Evolutionary conservation across 257 asterid species (phyloP), one percentile per base, ranked within the genome.

Genomic region (Mentha longifolia): DNA sequence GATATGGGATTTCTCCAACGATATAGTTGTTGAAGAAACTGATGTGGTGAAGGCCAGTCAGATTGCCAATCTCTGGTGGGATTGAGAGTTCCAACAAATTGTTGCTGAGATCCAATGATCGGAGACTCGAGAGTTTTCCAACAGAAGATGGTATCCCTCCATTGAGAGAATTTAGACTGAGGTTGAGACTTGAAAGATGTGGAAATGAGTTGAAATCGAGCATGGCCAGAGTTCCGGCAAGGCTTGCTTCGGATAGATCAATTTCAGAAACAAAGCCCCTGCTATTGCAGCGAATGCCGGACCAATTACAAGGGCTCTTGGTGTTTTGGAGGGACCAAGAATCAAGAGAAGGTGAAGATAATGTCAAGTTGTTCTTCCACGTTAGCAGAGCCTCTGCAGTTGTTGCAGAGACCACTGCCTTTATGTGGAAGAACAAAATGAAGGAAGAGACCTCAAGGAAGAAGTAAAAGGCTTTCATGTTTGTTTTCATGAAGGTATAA

Each of bases 231-330:
- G 80, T 77, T 55, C 92, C 94, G 0, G 55, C 45, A 15, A 93
- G 83, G 69, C 50, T 31, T 37, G 82, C 67, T 67, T 51, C n/a
- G n/a, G 86, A 62, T 3, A 93, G 74, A 39, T 80, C 73, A 41
- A 93, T 77, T 52, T 43, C 72, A 2, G 92, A 81, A 64, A 93
- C 70, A 0, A 84, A 78, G 20, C 80, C 83, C 0, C 49, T 76
- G 1, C 6, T 6, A 57, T 81, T 79, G 86, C 98, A 92, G 16
- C 17, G 59, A 51, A 90, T 72, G 58, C 85, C 91, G 15, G 70
- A 70, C 98, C 98, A 92, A n/a, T 30, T 67, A 81, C 98, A 92
- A 11, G 81, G 86, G 81, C 74, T 85, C 35, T 62, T 56, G 54
- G 70, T 13, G 76, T 78, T 85, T 69, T 50, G 37, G 63, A 68